phyloP scores from a whole-genome alignment of 2,329 filamentous ascomycete genomes.

The Emydomyces testavorans region DNA sequence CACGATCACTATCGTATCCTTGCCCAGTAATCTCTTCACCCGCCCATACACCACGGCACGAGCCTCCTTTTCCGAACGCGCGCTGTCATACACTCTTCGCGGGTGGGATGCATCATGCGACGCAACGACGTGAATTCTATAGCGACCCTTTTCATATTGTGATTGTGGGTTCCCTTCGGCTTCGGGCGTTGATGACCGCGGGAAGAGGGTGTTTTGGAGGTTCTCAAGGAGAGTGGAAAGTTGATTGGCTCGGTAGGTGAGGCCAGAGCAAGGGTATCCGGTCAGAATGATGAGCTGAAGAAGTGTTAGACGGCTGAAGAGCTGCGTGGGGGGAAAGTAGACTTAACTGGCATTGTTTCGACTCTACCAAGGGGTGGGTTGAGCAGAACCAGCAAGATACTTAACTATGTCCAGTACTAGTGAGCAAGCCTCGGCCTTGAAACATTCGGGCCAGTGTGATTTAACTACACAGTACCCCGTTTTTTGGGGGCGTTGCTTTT shows the following conservation, averaged over 20 bases:
- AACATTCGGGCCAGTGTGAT: no score
- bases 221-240: slow-evolving; percentile 42
- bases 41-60: slow-evolving; percentile 51
- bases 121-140: slow-evolving; percentile 31
- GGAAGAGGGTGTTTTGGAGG: slow-evolving; percentile 35
- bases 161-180: neutral
- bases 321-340: neutral
- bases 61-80: slow-evolving; percentile 51
- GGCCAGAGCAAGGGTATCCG: slow-evolving; percentile 53
- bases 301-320: neutral
- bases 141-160: slow-evolving; percentile 33
- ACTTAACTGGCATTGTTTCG: slow-evolving; percentile 10
- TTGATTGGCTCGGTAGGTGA: slow-evolving; percentile 49
- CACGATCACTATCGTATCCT: slow-evolving; percentile 50
- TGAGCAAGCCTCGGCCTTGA: no score
- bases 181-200: slow-evolving; percentile 16
- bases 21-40: slow-evolving; percentile 47
- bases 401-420: no score
- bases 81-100: slow-evolving; percentile 45
- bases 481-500: no score
- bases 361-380: no score
- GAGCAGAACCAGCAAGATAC: no score
- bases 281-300: slow-evolving; percentile 49
- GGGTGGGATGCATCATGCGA: slow-evolving; percentile 32
- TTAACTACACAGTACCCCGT: neutral